These are phyloP conservation scores for Saccharum spontaneum DNA, from an alignment of 176 grass and related monocot genomes.

Conservation along the genomic window DNA sequence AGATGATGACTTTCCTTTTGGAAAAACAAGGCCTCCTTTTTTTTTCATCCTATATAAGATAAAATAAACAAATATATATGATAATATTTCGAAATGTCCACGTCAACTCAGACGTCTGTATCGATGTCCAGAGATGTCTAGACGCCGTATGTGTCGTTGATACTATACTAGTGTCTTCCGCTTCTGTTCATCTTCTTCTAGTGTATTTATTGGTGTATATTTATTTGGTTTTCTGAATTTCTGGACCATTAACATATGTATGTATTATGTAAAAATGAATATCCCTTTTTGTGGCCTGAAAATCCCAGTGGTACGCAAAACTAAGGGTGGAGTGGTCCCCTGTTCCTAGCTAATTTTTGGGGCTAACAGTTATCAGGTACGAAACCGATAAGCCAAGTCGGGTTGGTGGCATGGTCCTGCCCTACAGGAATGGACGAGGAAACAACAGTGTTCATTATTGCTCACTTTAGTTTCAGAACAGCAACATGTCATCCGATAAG, in stretches of 20 bases:
- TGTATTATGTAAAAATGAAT: too few relatives aligned
- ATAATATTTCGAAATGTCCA: background rate
- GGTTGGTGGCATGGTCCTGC: constrained; percentile 28
- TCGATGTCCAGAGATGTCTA: background rate
- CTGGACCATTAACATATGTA: too few relatives aligned
- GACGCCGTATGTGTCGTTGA: too few relatives aligned
- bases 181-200: too few relatives aligned
- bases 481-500: constrained; percentile 1
- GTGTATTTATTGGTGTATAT: too few relatives aligned
- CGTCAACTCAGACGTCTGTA: background rate
- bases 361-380: background rate
- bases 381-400: background rate
- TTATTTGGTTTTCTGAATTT: background rate
- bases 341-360: background rate
- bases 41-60: background rate
- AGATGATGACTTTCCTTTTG: background rate
- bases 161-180: too few relatives aligned
- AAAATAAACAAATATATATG: background rate
- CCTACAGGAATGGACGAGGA: background rate
- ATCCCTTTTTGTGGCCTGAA: background rate
- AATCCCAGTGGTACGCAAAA: background rate
- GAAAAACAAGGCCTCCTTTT: background rate
- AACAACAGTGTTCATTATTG: background rate
- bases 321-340: too few relatives aligned
- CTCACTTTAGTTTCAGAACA: constrained; percentile 1